A percentile compares a stretch with the other conserved stretches of the same genome.
Conservation (phyloP, 495 filamentous ascomycete species). For the Penicillium cinerascens region DNA sequence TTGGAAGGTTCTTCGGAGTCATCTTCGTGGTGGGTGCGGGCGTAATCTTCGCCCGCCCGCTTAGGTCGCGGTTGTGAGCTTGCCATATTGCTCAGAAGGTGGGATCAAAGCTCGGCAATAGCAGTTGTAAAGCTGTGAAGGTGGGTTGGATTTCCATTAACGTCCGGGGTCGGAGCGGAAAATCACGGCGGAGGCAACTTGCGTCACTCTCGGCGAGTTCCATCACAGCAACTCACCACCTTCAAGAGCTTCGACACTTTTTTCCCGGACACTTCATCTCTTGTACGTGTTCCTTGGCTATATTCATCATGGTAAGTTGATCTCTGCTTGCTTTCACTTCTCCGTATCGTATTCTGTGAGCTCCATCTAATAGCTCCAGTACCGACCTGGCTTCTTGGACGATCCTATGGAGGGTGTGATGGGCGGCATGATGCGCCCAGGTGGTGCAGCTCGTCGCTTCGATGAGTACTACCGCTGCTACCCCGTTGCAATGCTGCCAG, state of each 20-base stretch:
- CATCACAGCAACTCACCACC: background rate
- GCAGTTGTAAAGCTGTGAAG: slow-evolving; percentile 1
- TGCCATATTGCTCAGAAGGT: slow-evolving; percentile 47
- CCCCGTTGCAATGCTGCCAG: slow-evolving; percentile 90
- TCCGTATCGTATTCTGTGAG: background rate
- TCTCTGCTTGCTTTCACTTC: background rate
- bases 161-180: slow-evolving; percentile 46
- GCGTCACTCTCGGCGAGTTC: slow-evolving; percentile 36
- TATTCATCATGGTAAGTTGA: slow-evolving; percentile 26
- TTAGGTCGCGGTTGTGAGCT: slow-evolving; percentile 71
- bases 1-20: slow-evolving; percentile 57
- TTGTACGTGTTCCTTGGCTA: background rate
- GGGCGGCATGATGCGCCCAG: slow-evolving; percentile 40
- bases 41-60: slow-evolving; percentile 73
- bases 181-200: slow-evolving; percentile 42
- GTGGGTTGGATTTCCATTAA: slow-evolving; percentile 14
- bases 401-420: slow-evolving; percentile 54
- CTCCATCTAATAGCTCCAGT: slow-evolving; percentile 37
- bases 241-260: background rate
- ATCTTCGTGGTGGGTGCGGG: slow-evolving; percentile 63
- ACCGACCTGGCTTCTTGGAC: slow-evolving; percentile 52
- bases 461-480: slow-evolving; percentile 98
- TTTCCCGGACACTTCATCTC: background rate
- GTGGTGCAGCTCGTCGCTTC: slow-evolving; percentile 62
- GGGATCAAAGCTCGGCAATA: background rate